phyloP scores from a whole-genome alignment of 139 green algal species.

The Auxenochlorella pyrenoidosa region DNA sequence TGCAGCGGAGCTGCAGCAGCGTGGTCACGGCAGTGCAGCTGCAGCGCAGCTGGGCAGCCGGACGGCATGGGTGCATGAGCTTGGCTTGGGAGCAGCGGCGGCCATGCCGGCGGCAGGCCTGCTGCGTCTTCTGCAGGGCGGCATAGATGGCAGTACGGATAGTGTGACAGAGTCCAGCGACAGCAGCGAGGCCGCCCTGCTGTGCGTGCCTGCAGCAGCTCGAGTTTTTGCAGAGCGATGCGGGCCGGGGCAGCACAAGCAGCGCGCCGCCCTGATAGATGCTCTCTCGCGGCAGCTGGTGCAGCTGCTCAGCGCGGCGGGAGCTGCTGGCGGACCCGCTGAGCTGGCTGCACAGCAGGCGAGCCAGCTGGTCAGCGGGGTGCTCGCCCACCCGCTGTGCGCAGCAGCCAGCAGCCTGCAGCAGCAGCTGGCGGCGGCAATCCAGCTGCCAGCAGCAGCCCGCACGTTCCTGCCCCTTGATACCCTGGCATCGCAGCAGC shows the following conservation, averaged over 20 bases:
- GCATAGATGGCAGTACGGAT: not conserved
- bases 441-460: not conserved
- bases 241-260: not conserved
- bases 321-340: not conserved
- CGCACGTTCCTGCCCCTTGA: not conserved
- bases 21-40: not conserved
- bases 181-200: not conserved
- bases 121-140: not conserved
- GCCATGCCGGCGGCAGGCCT: conserved; percentile 6
- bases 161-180: no score
- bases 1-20: not conserved
- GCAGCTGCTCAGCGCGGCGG: conserved; percentile 20
- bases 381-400: conserved; percentile 28
- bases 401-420: conserved; percentile 20
- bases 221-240: conserved; percentile 53
- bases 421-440: conserved; percentile 21
- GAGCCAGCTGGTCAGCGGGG: not conserved
- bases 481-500: not conserved
- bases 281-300: conserved; percentile 32
- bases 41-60: not conserved
- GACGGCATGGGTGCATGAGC: not conserved
- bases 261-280: not conserved
- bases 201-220: conserved; percentile 36
- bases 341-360: conserved; percentile 17
- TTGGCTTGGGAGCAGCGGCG: not conserved